These are phyloP conservation scores for Diaporthe citriasiana DNA, from an alignment of 2,329 filamentous ascomycete species.

Conservation along the genomic window DNA sequence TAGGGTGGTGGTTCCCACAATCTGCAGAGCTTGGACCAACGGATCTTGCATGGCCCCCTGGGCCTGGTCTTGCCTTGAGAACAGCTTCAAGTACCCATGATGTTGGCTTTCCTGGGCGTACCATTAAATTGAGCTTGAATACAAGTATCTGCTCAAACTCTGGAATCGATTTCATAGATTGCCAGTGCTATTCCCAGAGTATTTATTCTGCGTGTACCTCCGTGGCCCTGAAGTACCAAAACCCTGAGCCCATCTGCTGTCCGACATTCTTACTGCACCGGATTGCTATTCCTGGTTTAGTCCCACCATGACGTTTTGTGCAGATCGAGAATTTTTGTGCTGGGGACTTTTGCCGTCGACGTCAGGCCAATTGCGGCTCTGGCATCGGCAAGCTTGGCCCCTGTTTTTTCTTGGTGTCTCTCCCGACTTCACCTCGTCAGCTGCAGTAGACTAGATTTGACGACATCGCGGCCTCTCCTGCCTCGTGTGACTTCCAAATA, in stretches of 20 bases:
- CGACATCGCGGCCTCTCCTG: not conserved
- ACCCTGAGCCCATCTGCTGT: not conserved
- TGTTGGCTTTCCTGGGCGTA: not conserved
- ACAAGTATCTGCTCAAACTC: not conserved
- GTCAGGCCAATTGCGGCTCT: slow-evolving; percentile 33
- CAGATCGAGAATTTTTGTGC: slow-evolving; percentile 9
- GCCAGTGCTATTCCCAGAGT: no score
- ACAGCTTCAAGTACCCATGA: not conserved
- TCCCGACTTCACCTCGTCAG: slow-evolving; percentile 16
- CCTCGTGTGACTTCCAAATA: not conserved
- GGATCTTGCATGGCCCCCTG: slow-evolving; percentile 5
- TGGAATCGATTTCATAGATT: not conserved
- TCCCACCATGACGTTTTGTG: slow-evolving; percentile 14
- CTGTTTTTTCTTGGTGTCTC: slow-evolving; percentile 22
- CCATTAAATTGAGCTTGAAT: not conserved
- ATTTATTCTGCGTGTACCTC: no score
- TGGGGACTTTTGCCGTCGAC: slow-evolving; percentile 16
- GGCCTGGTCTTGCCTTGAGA: not conserved
- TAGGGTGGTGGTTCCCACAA: not conserved
- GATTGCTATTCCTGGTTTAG: slow-evolving; percentile 12
- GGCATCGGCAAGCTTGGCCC: slow-evolving; percentile 26
- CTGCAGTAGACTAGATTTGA: not conserved
- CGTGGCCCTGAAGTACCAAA: no score
- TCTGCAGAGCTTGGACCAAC: slow-evolving; percentile 20
- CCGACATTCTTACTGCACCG: not conserved